phyloP scores from a whole-genome alignment of 768 basidiomycete genomes.

The Boletellus emodensis region DNA sequence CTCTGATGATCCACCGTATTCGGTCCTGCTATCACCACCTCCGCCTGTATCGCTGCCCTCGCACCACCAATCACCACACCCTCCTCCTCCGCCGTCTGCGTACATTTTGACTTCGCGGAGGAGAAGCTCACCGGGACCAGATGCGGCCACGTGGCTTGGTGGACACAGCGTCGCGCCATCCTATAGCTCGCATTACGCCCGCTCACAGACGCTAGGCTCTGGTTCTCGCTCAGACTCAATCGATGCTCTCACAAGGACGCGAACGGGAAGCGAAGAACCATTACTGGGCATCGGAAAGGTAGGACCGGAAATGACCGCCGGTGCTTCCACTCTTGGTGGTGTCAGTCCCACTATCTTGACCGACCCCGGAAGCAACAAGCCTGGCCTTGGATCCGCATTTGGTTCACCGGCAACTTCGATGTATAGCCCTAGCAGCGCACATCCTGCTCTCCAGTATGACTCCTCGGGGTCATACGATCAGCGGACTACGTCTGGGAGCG shows the following conservation, averaged over 20 bases:
- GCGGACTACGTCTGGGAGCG: constrained; percentile 20
- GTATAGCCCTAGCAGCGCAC: constrained; percentile 14
- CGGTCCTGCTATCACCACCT: constrained; percentile 24
- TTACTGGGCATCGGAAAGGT: constrained; percentile 17
- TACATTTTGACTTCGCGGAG: constrained; percentile 16
- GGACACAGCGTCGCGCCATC: constrained; percentile 26
- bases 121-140: constrained; percentile 28
- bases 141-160: constrained; percentile 22
- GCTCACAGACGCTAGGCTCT: constrained; percentile 28
- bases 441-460: constrained; percentile 10
- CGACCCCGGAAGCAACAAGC: constrained; percentile 10
- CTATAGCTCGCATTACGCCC: constrained; percentile 24
- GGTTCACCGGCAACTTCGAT: constrained; percentile 24
- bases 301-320: constrained; percentile 4
- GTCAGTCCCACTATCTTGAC: neutral
- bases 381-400: constrained; percentile 29
- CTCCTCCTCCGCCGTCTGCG: constrained; percentile 26
- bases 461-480: constrained; percentile 18
- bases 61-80: constrained; percentile 6
- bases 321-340: constrained; percentile 7
- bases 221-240: constrained; percentile 24
- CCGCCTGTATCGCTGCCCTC: constrained; percentile 8
- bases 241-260: constrained; percentile 26
- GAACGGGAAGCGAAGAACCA: constrained; percentile 30
- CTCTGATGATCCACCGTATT: constrained; percentile 15